phyloP scores from a whole-genome alignment of 2,329 filamentous ascomycete species.

The Paradendryphiella salina region DNA sequence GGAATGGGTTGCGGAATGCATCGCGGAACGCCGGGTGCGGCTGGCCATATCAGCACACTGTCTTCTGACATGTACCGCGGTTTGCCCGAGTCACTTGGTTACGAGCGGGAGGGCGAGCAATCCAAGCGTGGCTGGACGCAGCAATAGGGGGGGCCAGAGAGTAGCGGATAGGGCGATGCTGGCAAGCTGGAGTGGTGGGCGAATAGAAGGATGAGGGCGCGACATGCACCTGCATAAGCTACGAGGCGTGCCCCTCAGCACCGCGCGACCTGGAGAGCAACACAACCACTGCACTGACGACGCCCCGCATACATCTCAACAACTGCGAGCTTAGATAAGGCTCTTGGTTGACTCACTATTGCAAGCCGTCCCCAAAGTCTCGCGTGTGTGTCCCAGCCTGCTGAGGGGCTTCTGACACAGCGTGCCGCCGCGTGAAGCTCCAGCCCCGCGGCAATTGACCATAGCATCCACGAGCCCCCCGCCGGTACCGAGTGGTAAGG shows the following conservation, averaged over 20 bases:
- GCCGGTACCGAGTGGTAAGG: conserved; percentile 16
- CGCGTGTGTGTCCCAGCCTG: conserved; percentile 17
- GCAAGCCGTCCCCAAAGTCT: neutral
- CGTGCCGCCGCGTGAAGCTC: conserved; percentile 14
- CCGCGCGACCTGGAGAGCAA: conserved; percentile 11
- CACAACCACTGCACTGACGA: conserved; percentile 13
- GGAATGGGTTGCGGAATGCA: conserved; percentile 7
- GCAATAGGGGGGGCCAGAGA: conserved; percentile 5
- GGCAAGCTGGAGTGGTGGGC: neutral
- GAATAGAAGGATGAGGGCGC: conserved; percentile 8
- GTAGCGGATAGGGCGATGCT: conserved; percentile 14
- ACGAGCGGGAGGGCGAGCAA: neutral
- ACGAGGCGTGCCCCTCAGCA: conserved; percentile 16
- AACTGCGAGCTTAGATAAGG: conserved; percentile 16
- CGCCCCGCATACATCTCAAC: conserved; percentile 23
- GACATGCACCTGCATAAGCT: conserved; percentile 25
- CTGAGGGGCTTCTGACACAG: conserved; percentile 22
- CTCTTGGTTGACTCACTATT: neutral
- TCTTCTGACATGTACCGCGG: neutral
- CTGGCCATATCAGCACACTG: neutral
- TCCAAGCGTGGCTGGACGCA: neutral
- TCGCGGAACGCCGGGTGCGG: conserved; percentile 16
- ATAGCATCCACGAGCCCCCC: conserved; percentile 13
- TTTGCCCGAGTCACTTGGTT: conserved; percentile 4
- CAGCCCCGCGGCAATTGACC: conserved; percentile 9